These are phyloP conservation scores for Lasiodiplodia sp. DNA, from an alignment of 2,329 filamentous ascomycete species.

Conservation along the genomic window DNA sequence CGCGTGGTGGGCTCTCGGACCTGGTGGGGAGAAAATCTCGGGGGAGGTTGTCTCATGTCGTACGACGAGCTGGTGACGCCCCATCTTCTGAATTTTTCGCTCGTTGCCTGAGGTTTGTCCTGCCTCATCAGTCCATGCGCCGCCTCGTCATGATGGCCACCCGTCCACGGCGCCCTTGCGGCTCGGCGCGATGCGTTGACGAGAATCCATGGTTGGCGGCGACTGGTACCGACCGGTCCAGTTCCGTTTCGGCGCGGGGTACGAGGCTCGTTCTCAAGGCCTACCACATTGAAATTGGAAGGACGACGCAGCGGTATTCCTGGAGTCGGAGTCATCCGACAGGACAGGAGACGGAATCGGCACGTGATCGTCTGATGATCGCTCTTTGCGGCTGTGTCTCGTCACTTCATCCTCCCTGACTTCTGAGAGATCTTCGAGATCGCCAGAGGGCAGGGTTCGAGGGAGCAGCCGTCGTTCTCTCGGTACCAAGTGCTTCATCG, in stretches of 20 bases:
- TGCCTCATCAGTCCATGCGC: neutral
- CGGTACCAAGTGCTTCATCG: neutral
- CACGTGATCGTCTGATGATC: constrained; percentile 8
- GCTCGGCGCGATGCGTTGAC: constrained; percentile 14
- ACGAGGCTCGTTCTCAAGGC: neutral
- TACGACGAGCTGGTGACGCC: constrained; percentile 27
- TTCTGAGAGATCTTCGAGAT: constrained; percentile 18
- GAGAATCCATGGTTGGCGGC: neutral
- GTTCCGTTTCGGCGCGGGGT: neutral
- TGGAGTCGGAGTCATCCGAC: neutral
- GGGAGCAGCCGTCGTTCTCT: neutral
- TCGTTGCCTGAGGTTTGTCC: constrained; percentile 11
- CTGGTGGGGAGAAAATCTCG: constrained; percentile 22
- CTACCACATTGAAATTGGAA: neutral
- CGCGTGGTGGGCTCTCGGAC: neutral
- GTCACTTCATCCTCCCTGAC: constrained; percentile 7
- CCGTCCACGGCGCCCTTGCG: constrained; percentile 2
- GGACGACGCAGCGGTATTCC: neutral
- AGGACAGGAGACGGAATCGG: neutral
- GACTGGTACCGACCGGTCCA: neutral
- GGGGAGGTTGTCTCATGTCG: constrained; percentile 22
- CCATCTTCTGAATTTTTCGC: constrained; percentile 1
- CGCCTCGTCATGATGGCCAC: neutral
- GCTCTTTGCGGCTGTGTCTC: neutral
- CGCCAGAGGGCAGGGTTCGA: neutral